Conservation (phyloP, 768 basidiomycete genomes). For the Suillus tomentosus region DNA sequence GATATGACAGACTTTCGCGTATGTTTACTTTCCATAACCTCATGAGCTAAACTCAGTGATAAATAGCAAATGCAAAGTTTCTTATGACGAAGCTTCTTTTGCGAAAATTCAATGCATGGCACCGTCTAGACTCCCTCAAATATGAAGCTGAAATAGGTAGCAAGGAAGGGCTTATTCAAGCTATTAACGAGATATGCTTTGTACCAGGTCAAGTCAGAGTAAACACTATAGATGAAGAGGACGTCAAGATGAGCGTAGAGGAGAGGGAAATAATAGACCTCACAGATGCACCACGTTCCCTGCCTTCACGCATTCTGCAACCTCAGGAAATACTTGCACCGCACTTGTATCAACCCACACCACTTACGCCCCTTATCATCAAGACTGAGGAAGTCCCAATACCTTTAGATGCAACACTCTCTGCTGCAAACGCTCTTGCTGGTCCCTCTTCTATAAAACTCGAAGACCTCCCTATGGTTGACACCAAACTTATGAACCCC, state of each 20-base stretch:
- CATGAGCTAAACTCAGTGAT: slow-evolving; percentile 15
- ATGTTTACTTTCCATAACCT: slow-evolving; percentile 25
- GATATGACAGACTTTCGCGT: slow-evolving; percentile 53
- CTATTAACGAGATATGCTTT: slow-evolving; percentile 47
- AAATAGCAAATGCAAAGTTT: slow-evolving; percentile 56
- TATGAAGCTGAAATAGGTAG: slow-evolving; percentile 46
- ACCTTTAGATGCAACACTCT: background rate
- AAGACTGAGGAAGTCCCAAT: slow-evolving; percentile 1
- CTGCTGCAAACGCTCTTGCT: slow-evolving; percentile 1
- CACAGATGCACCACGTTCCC: background rate
- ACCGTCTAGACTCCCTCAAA: slow-evolving; percentile 47
- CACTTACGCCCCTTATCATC: background rate
- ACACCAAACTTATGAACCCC: background rate
- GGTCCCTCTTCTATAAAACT: slow-evolving; percentile 13
- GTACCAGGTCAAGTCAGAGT: slow-evolving; percentile 8
- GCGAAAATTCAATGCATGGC: slow-evolving; percentile 58
- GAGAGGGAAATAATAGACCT: background rate
- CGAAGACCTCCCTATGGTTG: slow-evolving; percentile 12
- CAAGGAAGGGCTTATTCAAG: slow-evolving; percentile 35
- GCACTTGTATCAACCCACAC: background rate
- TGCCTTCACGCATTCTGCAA: background rate
- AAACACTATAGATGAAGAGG: slow-evolving; percentile 7
- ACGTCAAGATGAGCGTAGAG: background rate
- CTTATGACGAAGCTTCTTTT: slow-evolving; percentile 65
- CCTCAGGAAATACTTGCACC: background rate